Evolutionary conservation across 192 early-diverging fungal species (phyloP), one percentile per base, ranked within the genome.

Genomic region (Phlyctochytrium planicorne): DNA sequence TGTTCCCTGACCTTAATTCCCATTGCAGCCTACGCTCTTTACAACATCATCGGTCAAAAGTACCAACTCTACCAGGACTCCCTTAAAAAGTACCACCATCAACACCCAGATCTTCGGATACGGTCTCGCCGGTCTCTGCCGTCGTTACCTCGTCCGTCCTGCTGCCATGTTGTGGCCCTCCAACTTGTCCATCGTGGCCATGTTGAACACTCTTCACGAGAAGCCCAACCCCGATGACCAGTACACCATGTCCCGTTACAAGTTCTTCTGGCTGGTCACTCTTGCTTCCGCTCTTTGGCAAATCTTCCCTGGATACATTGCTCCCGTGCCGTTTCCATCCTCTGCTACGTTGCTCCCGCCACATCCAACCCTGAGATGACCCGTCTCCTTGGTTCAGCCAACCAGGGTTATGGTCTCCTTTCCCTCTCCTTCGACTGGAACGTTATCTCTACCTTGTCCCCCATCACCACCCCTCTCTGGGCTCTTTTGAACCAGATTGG

Each of bases 101-200:
- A 55, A 62, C 0, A 69, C 91, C 62, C 82, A 87, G 67, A 66
- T 86, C 60, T 72, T 91, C 74, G 87, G 86, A 34, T 88, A 82
- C 57, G 84, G 87, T 53, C 71, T 89, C 72, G 88, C 87, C 57
- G 92, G 87, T 62, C 76, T 88, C 25, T 81, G 77, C 60, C 87
- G 91, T 33, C 80, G 84, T 23, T 92, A 87, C 76, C 82, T 96
- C 20, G 93, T 96, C 1, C 86, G 90, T 34, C 93, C 93, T 17
- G 79, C 90, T 1, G 78, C 87, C 4, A 94, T 96, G 93, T 81
- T 93, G 35, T 96, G 91, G 91, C 93, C 93, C 14, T 62, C 79
- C 2, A 89, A 84, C 60, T 78, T 95, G 34, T 81, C 91, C 37
- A n/a, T n/a, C n/a, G n/a, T n/a, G n/a, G n/a, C n/a, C n/a, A n/a